phyloP scores from a whole-genome alignment of 1,284 basidiomycete genomes.

The Ustilago esculenta region DNA sequence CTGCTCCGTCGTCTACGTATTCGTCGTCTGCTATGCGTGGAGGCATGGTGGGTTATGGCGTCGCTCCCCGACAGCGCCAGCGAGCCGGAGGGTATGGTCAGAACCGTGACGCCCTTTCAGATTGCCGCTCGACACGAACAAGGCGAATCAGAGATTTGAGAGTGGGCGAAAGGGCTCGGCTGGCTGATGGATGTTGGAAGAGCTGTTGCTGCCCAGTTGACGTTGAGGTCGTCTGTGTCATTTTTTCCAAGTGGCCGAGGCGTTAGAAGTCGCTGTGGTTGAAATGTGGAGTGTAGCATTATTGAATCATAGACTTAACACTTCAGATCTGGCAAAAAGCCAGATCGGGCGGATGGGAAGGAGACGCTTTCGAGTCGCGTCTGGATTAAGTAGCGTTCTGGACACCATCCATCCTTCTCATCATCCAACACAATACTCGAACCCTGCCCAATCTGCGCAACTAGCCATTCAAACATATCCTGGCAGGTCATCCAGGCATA shows the following conservation, averaged over 20 bases:
- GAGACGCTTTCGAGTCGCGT: slow-evolving; percentile 10
- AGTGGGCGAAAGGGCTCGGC: too few species aligned
- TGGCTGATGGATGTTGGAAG: background rate
- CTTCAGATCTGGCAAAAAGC: background rate
- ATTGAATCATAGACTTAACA: slow-evolving; percentile 7
- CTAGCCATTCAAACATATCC: too few species aligned
- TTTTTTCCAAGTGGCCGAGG: background rate
- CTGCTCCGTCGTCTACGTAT: slow-evolving; percentile 42
- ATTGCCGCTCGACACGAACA: too few species aligned
- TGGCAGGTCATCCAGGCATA: too few species aligned
- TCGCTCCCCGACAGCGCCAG: background rate
- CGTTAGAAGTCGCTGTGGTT: background rate
- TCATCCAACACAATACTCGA: background rate
- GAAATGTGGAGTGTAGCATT: slow-evolving; percentile 23
- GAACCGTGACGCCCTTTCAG: too few species aligned
- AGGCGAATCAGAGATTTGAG: too few species aligned
- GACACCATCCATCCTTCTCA: slow-evolving; percentile 7
- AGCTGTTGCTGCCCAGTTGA: background rate
- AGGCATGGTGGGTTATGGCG: slow-evolving; percentile 16
- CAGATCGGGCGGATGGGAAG: background rate
- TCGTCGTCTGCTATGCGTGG: slow-evolving; percentile 45
- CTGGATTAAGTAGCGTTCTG: background rate
- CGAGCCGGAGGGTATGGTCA: background rate
- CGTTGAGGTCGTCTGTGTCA: background rate
- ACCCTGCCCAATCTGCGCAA: background rate